Base-by-base conservation (phyloP, 805 yeast species). In the Starmerella apis region DNA sequence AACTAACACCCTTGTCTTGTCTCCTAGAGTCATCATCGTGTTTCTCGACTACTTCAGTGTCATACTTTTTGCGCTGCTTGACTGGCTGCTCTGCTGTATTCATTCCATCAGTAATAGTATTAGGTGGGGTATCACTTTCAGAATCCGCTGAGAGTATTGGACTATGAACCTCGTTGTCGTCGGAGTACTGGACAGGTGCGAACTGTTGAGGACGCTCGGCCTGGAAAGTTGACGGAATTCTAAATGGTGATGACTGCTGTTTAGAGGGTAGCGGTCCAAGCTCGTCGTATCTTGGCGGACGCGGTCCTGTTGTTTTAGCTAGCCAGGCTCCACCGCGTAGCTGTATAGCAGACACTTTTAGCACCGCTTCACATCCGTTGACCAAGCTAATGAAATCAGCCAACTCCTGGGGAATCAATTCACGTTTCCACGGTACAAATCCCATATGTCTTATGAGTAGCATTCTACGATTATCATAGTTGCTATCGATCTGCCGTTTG, bases 321-420 rank as follows among this genome's bases (percentile, higher is more conserved):
- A 41, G 33, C n/a, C 51, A 50, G 4, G 51, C 49, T 3, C 51
- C 22, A 44, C 54, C 51, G 25, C 43, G 39, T 10, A 48, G 33
- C 28, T 16, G 31, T 23, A 51, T 9, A 14, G 28, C 22, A 11
- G 38, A 25, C 4, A 47, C 28, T 5, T 27, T 35, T 19, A 51
- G 37, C 27, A 48, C 43, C 4, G 16, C 48, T 19, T 10, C 18
- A 11, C 28, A 9, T 6, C 49, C 45, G 20, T 51, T 48, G 14
- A 45, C 42, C 16, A 7, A n/a, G 3, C 11, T 7, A 6, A 47
- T 22, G 27, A 30, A 42, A 16, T 13, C 35, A 18, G 44, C 43
- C 16, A 33, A 27, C 30, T 20, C 28, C 28, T 22, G 46, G 1
- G 46, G 46, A 2, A 43, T 10, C 37, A 22, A 28, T 28, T 30